Evolutionary conservation across 192 early-diverging fungal species (phyloP).

Genomic region (Diversispora eburnea): DNA sequence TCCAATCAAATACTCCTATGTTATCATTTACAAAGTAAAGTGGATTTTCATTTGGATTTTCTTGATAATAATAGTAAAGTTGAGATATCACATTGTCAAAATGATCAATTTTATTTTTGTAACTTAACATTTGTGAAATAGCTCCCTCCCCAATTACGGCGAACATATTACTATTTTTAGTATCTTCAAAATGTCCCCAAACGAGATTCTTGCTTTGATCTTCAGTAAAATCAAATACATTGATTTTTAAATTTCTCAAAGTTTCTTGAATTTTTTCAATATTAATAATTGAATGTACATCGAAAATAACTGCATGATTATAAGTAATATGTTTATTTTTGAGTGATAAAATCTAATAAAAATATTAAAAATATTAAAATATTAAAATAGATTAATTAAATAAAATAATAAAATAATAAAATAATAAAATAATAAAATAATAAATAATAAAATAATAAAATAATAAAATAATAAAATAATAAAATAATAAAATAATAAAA

Average conservation of each 20-base stretch:
- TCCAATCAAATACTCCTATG: not conserved
- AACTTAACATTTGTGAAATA: conserved; percentile 23
- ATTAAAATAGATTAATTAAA: too few relatives aligned
- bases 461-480: too few relatives aligned
- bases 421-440: not conserved
- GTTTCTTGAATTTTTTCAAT: conserved; percentile 30
- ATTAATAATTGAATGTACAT: conserved; percentile 36
- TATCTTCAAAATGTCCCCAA: conserved; percentile 32
- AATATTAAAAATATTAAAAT: not conserved
- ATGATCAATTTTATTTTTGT: conserved; percentile 13
- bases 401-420: not conserved
- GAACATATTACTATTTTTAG: too few relatives aligned
- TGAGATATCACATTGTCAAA: not conserved
- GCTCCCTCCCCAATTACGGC: too few relatives aligned
- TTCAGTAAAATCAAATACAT: conserved; percentile 7
- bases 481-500: too few relatives aligned
- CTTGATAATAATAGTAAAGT: not conserved
- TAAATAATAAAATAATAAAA: not conserved
- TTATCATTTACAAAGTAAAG: not conserved
- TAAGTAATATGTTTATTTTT: conserved; percentile 29
- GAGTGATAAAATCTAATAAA: not conserved
- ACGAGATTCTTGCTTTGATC: conserved; percentile 29
- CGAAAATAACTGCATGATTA: conserved; percentile 43
- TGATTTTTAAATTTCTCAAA: conserved; percentile 14
- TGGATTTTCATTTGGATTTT: not conserved